Base-by-base conservation (phyloP, 2,329 filamentous ascomycete genomes). In the Knoxdaviesia proteae region DNA sequence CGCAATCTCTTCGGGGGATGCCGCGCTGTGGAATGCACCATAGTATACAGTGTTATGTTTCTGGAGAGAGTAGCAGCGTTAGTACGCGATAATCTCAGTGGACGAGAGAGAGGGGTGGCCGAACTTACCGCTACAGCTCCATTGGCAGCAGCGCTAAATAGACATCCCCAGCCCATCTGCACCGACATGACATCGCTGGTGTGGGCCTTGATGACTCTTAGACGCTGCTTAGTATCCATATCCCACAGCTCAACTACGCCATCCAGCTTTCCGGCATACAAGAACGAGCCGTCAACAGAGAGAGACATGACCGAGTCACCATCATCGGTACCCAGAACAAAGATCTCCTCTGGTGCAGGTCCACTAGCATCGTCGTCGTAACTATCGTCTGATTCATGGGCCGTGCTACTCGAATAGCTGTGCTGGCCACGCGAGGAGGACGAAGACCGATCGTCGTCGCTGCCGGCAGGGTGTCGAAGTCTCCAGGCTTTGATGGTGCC, bases 211-310 rank as follows among this genome's bases (percentile, higher is more conserved):
- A 98, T 80, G 11, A 84, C 86, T 45, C 90, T 72, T 38, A 98
- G 69, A 40, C 90, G 77, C 59, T 98, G 90, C 43, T 80, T 77
- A 0, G 90, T 96, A 55, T 96, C 88, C 9, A 98, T 68, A 55
- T 98, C 92, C 88, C 92, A 98, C 7, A 98, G 74, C 56, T 96
- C 88, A 46, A 98, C 75, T 41, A 93, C 73, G 29, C 90, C 92
- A 36, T 83, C 77, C 1, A 86, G 71, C 50, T 92, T 81, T 39
- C 90, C 90, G 46, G 82, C 84, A 55, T 96, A 98, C 5, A 98
- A 67, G 49, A 98, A 92, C 0, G 86, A 87, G 0, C 84, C 86
- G 47, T 96, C 87, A 3, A 93, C 70, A 5, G 83, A 79, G 42
- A 98, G 68, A 0, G 84, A 90, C 45, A 94, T 64, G 8, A 79